Conservation (phyloP, 108 stramenopile genomes). For the Conticribra guillardii region DNA sequence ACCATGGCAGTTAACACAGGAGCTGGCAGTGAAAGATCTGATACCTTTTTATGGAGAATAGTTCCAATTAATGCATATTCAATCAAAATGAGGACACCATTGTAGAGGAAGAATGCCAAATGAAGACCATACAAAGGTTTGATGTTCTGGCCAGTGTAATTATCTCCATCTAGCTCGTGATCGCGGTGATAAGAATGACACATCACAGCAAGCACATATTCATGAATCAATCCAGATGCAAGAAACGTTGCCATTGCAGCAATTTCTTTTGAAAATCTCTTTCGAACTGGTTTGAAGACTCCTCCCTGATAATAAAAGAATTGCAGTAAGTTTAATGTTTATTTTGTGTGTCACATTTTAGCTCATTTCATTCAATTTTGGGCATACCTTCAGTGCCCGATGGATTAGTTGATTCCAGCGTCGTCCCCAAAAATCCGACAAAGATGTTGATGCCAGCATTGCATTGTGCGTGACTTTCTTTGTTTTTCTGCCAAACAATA, state of each 20-base stretch:
- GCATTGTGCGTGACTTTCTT: neutral
- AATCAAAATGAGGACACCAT: conserved; percentile 55
- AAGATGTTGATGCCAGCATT: conserved; percentile 14
- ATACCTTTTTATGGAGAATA: conserved; percentile 34
- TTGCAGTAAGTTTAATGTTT: too few species aligned
- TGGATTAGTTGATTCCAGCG: conserved; percentile 63
- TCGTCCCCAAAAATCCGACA: conserved; percentile 64
- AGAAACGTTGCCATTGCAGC: conserved; percentile 56
- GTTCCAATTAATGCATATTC: conserved; percentile 46
- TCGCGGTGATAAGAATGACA: conserved; percentile 6
- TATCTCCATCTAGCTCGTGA: neutral
- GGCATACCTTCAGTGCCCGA: conserved; percentile 30
- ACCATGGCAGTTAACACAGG: conserved; percentile 47
- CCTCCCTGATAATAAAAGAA: conserved; percentile 28
- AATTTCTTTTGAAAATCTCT: conserved; percentile 6
- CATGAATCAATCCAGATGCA: conserved; percentile 59
- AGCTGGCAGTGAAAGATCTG: conserved; percentile 36
- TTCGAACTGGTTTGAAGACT: conserved; percentile 52
- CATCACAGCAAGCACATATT: conserved; percentile 52
- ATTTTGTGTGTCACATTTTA: too few species aligned
- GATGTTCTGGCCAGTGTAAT: neutral
- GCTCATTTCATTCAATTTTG: neutral
- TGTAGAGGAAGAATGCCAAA: conserved; percentile 61
- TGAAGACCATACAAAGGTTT: conserved; percentile 41
- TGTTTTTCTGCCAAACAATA: neutral